phyloP scores from a whole-genome alignment of 1,284 basidiomycete species.

The Pseudomicrostroma phylloplanum region DNA sequence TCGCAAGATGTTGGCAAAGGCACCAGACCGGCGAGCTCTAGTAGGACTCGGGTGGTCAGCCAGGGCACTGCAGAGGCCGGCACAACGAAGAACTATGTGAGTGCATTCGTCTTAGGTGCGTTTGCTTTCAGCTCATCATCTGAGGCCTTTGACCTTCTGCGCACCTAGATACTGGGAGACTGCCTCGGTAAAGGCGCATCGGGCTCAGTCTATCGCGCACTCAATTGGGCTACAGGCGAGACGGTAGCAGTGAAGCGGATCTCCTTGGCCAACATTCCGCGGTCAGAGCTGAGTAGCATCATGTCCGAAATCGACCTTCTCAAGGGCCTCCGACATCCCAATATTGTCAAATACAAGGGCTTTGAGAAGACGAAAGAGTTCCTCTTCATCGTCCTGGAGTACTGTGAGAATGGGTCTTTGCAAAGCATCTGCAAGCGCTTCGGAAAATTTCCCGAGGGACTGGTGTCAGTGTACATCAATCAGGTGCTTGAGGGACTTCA shows the following conservation, averaged over 20 bases:
- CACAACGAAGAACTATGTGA: neutral
- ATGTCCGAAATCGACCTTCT: constrained; percentile 98
- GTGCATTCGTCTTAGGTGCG: neutral
- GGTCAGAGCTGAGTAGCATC: constrained; percentile 85
- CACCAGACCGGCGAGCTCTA: no score
- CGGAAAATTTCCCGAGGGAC: constrained; percentile 92
- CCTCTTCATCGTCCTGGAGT: constrained; percentile 94
- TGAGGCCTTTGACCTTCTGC: constrained; percentile 53
- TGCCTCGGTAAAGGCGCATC: constrained; percentile 89
- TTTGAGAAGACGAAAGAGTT: constrained; percentile 90
- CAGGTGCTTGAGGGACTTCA: constrained; percentile 59
- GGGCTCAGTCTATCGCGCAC: constrained; percentile 82
- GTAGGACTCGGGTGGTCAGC: neutral
- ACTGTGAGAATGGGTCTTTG: constrained; percentile 95
- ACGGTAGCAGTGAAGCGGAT: constrained; percentile 52
- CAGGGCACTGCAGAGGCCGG: neutral
- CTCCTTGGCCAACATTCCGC: constrained; percentile 80
- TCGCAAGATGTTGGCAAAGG: no score
- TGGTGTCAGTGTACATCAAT: constrained; percentile 91
- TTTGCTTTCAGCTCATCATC: neutral
- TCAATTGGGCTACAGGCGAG: constrained; percentile 86
- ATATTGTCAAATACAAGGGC: constrained; percentile 98
- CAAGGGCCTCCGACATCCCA: constrained; percentile 86
- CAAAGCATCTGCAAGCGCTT: constrained; percentile 93
- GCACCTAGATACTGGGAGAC: constrained; percentile 72